These are phyloP conservation scores for Noccaea bulbosa DNA, from an alignment of 345 rosid species.

Conservation along the genomic window DNA sequence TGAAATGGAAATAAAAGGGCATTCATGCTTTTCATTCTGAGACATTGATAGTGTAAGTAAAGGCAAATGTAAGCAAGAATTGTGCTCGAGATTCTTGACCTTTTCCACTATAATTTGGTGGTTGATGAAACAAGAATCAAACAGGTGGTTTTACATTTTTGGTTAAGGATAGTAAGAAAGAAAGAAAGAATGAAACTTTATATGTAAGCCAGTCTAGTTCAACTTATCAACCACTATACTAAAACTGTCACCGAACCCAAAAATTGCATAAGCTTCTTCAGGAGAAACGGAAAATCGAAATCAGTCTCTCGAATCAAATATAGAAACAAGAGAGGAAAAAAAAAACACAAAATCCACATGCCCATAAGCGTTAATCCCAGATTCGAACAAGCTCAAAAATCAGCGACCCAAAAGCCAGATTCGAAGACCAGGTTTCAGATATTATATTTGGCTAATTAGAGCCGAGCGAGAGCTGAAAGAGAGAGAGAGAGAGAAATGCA, in stretches of 20 bases:
- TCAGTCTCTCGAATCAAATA: slow-evolving; percentile 24
- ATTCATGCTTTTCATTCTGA: background rate
- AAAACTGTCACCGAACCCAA: slow-evolving; percentile 7
- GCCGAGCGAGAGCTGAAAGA: background rate
- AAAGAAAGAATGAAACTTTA: background rate
- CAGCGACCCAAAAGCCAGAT: slow-evolving; percentile 26
- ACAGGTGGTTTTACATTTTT: background rate
- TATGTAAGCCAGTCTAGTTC: background rate
- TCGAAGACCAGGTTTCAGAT: slow-evolving; percentile 17
- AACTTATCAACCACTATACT: slow-evolving; percentile 8
- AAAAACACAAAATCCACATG: background rate
- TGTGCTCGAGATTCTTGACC: background rate
- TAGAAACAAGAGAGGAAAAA: background rate
- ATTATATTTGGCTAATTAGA: background rate
- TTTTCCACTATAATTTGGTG: background rate
- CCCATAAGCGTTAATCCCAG: background rate
- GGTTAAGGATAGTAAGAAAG: background rate
- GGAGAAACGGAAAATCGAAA: background rate
- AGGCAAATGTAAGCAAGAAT: slow-evolving; percentile 6
- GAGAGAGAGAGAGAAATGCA: slow-evolving; percentile 19
- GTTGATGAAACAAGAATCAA: slow-evolving; percentile 18
- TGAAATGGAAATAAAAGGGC: slow-evolving; percentile 15
- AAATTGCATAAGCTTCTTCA: slow-evolving; percentile 6
- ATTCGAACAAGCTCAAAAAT: slow-evolving; percentile 19
- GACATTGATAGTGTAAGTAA: background rate